Evolutionary conservation across 2,329 filamentous ascomycete species (phyloP), one percentile per base, ranked within the genome.

Genomic region (Colletotrichum somersetense): DNA sequence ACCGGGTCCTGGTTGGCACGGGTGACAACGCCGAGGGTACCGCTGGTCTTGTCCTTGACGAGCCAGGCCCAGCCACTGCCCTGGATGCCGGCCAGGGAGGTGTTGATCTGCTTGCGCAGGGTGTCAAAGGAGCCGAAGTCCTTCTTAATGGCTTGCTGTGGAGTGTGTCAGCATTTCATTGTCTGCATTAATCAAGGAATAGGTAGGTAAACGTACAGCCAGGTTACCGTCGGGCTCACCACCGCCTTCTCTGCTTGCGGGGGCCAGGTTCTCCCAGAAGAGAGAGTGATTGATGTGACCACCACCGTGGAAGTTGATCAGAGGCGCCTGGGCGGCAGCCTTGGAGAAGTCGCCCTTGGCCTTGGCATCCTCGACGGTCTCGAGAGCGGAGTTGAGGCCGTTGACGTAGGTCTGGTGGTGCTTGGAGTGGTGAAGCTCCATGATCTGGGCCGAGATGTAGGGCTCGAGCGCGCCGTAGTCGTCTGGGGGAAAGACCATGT

Each of bases 401-500:
- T 91, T 96, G 77, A 97, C 94, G 82, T 97, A 97, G 79, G 95
- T 95, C 84, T 96, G 91, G 87, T 97, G 95, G 88, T 97, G 95
- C 85, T 95, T 96, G 85, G 89, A 91, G 89, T 97, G 93, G 88
- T 97, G 95, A 57, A 97, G 90, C 86, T 97, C 93, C 95, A 97
- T 97, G 86, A 97, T 97, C 85, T 96, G 91, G 82, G 93, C 92
- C 61, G 92, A 95, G 85, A 97, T 91, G 79, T 87, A 80, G 62
- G 90, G 90, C 86, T 99, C 96, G 78, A 99, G 94, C 64, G 95
- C 96, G 81, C 92, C 94, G 83, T 98, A 99, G 88, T 98, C 96
- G 82, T 98, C 96, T 97, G 76, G 3, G 30, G 6, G 7, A 42
- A n/a, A 12, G 16, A 7, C 14, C 5, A 18, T 16, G n/a, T 67